Evolutionary conservation across 345 rosid genomes (phyloP).

Genomic region (Linum usitatissimum): DNA sequence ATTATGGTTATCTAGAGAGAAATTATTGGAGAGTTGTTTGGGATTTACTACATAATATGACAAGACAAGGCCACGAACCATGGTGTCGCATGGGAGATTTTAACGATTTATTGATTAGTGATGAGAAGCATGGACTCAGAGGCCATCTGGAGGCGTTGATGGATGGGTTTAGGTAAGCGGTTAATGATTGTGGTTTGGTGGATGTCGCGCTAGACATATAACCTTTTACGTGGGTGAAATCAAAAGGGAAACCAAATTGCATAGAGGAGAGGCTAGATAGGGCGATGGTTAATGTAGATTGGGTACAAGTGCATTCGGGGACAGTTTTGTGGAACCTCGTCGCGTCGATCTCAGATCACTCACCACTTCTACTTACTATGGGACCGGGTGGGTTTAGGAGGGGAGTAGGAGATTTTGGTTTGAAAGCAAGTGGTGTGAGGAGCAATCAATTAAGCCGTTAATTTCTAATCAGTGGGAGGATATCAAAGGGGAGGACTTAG

Average conservation of each 20-base stretch:
- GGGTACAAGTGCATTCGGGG: too few species aligned
- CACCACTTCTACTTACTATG: not conserved
- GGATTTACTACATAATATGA: not conserved
- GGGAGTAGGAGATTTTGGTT: not conserved
- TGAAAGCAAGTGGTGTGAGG: not conserved
- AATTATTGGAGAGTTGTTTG: not conserved
- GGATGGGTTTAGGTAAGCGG: not conserved
- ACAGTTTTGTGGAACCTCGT: too few species aligned
- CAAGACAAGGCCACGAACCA: not conserved
- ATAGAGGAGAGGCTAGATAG: not conserved
- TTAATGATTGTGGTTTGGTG: not conserved
- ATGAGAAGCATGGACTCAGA: not conserved
- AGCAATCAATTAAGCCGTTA: too few species aligned
- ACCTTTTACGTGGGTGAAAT: not conserved
- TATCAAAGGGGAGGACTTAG: too few species aligned
- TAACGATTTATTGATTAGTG: not conserved
- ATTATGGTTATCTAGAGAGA: not conserved
- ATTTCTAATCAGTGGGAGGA: too few species aligned
- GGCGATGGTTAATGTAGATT: not conserved
- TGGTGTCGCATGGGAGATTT: not conserved
- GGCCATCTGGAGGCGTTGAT: not conserved
- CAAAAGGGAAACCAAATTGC: not conserved
- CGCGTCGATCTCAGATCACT: not conserved
- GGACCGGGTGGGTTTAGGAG: not conserved
- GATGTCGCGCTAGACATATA: not conserved